These are phyloP conservation scores for Phyllosticta capitalensis DNA, from an alignment of 2,329 filamentous ascomycete genomes.

Conservation along the genomic window DNA sequence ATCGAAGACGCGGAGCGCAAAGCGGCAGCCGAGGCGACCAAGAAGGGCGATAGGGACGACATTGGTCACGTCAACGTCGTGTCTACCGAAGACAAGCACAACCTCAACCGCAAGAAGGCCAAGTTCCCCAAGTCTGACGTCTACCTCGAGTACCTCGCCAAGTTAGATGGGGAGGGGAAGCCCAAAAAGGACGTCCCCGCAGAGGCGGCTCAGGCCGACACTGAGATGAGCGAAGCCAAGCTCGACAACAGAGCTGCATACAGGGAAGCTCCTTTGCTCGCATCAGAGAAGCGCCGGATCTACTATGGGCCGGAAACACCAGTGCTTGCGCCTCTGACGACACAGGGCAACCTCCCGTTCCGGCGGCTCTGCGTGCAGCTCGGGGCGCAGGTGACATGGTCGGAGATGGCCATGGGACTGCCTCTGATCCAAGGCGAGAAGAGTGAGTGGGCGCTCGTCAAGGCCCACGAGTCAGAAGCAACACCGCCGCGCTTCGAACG, in stretches of 20 bases:
- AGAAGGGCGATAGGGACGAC: slow-evolving; percentile 28
- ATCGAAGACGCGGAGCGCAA: slow-evolving; percentile 46
- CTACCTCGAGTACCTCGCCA: slow-evolving; percentile 68
- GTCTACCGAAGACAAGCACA: slow-evolving; percentile 58
- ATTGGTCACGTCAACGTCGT: slow-evolving; percentile 69
- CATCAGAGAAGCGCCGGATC: slow-evolving; percentile 85
- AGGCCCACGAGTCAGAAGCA: slow-evolving; percentile 78
- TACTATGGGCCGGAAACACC: slow-evolving; percentile 95
- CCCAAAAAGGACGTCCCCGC: slow-evolving; percentile 21
- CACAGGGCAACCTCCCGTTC: slow-evolving; percentile 93
- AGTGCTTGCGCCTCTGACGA: slow-evolving; percentile 86
- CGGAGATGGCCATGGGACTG: slow-evolving; percentile 93
- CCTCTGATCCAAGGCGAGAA: slow-evolving; percentile 84
- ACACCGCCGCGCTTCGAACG: slow-evolving; percentile 58
- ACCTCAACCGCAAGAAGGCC: slow-evolving; percentile 62
- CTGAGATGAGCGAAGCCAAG: slow-evolving; percentile 18
- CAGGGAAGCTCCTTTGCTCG: slow-evolving; percentile 74
- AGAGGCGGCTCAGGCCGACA: slow-evolving; percentile 15
- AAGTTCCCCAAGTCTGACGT: slow-evolving; percentile 63
- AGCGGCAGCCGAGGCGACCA: slow-evolving; percentile 37
- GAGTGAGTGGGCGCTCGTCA: slow-evolving; percentile 89
- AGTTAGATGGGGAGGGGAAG: slow-evolving; percentile 17
- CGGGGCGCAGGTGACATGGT: slow-evolving; percentile 89
- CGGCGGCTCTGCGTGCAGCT: slow-evolving; percentile 80
- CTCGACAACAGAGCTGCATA: slow-evolving; percentile 71